phyloP scores from a whole-genome alignment of 768 basidiomycete species.

The Lentinus tigrinus region DNA sequence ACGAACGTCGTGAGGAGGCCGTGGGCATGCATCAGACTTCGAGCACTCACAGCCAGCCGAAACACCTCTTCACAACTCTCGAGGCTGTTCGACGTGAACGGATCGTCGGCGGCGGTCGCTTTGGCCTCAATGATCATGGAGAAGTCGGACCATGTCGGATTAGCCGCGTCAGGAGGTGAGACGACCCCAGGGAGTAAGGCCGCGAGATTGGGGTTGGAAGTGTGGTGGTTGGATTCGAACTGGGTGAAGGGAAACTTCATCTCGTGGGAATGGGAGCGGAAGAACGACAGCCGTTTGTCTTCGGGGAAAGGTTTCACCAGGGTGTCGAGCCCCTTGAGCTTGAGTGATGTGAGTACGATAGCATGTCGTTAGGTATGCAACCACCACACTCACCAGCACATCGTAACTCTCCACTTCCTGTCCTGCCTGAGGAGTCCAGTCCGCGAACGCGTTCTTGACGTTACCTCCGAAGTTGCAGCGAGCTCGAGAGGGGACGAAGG shows the following conservation, averaged over 20 bases:
- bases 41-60: not conserved
- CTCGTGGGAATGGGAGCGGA: not conserved
- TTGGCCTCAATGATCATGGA: not conserved
- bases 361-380: not conserved
- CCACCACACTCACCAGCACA: not conserved
- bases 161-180: not conserved
- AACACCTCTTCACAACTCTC: not conserved
- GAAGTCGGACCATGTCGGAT: not conserved
- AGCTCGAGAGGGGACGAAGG: not conserved
- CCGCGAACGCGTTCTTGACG: not conserved
- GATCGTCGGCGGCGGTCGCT: not conserved
- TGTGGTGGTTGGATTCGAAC: not conserved
- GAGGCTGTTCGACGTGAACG: not conserved
- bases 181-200: not conserved
- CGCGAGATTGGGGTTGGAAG: not conserved
- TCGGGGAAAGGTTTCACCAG: no score
- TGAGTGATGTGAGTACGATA: no score
- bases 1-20: constrained; percentile 1
- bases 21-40: constrained; percentile 3
- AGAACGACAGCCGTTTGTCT: no score
- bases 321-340: not conserved
- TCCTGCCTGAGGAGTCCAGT: not conserved
- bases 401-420: not conserved
- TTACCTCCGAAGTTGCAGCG: not conserved
- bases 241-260: not conserved